phyloP scores from a whole-genome alignment of 2,329 filamentous ascomycete species.

The Sarocladium strictum region DNA sequence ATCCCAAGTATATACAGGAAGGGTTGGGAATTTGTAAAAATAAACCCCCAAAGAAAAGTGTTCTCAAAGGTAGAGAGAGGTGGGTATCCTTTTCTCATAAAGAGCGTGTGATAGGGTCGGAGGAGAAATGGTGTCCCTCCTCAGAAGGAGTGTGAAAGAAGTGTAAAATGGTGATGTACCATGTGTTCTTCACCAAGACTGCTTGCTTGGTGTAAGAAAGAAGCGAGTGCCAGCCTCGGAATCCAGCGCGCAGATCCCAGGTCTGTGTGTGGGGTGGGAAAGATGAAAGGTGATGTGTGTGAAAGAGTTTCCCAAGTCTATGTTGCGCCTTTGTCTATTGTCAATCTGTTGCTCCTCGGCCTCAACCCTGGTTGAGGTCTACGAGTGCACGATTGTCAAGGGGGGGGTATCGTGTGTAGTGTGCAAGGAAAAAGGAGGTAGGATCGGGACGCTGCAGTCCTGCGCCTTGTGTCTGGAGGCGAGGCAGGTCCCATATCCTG shows the following conservation, averaged over 20 bases:
- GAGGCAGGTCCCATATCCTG: slow-evolving; percentile 12
- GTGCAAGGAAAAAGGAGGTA: slow-evolving; percentile 1
- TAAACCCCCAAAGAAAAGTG: not conserved
- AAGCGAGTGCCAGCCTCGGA: slow-evolving; percentile 25
- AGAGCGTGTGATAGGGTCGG: not conserved
- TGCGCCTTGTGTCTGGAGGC: slow-evolving; percentile 13
- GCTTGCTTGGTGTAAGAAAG: slow-evolving; percentile 13
- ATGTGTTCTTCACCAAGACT: not conserved
- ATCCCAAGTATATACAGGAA: not conserved
- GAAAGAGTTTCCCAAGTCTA: slow-evolving; percentile 2
- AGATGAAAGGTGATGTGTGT: not conserved
- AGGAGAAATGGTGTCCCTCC: slow-evolving; percentile 7
- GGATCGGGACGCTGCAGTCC: not conserved
- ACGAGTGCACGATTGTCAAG: not conserved
- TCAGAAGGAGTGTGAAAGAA: slow-evolving; percentile 8
- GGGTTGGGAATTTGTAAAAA: not conserved
- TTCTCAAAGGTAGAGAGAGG: not conserved
- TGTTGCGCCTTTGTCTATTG: slow-evolving; percentile 6
- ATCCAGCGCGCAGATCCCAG: slow-evolving; percentile 11
- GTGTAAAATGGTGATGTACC: slow-evolving; percentile 15
- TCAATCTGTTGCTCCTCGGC: slow-evolving; percentile 4
- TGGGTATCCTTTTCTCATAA: slow-evolving; percentile 7
- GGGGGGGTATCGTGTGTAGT: slow-evolving; percentile 7
- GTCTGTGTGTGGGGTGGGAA: slow-evolving; percentile 1
- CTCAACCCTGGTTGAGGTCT: slow-evolving; percentile 1